phyloP scores from a whole-genome alignment of 2,329 filamentous ascomycete species.

The Aspergillus costaricaensis region DNA sequence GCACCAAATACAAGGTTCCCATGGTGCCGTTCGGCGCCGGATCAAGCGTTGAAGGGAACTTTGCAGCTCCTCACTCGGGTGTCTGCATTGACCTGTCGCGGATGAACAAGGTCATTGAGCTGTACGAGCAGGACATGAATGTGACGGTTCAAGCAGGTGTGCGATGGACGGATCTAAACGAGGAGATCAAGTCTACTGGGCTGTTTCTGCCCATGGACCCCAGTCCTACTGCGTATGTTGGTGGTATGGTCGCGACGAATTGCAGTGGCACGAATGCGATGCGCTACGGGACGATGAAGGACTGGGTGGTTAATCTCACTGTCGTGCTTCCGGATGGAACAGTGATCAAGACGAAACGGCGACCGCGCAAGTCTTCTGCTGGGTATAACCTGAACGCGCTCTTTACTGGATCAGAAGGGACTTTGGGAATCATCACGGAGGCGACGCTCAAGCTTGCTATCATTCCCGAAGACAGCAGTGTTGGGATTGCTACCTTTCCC shows the following conservation, averaged over 20 bases:
- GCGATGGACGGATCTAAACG: neutral
- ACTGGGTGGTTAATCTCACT: constrained; percentile 70
- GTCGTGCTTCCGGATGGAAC: constrained; percentile 69
- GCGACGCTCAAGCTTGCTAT: constrained; percentile 67
- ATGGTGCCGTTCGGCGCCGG: constrained; percentile 8
- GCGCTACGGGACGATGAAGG: constrained; percentile 73
- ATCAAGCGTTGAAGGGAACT: constrained; percentile 10
- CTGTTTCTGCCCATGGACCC: constrained; percentile 10
- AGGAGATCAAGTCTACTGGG: neutral
- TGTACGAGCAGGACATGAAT: constrained; percentile 8
- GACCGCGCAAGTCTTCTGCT: constrained; percentile 60
- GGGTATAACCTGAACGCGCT: constrained; percentile 68
- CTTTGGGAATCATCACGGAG: constrained; percentile 67
- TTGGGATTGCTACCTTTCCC: constrained; percentile 62
- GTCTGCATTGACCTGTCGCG: constrained; percentile 3
- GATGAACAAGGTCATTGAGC: constrained; percentile 3
- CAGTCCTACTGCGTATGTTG: neutral
- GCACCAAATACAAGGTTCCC: constrained; percentile 61
- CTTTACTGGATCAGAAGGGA: constrained; percentile 69
- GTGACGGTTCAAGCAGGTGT: constrained; percentile 5
- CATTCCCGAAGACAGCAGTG: constrained; percentile 61
- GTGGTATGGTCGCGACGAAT: constrained; percentile 3
- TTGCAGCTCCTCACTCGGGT: constrained; percentile 1
- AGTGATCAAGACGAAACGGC: constrained; percentile 63
- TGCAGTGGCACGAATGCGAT: constrained; percentile 55